Base-by-base conservation (phyloP, 2,329 filamentous ascomycete genomes). In the Paraphaeosphaeria minitans region DNA sequence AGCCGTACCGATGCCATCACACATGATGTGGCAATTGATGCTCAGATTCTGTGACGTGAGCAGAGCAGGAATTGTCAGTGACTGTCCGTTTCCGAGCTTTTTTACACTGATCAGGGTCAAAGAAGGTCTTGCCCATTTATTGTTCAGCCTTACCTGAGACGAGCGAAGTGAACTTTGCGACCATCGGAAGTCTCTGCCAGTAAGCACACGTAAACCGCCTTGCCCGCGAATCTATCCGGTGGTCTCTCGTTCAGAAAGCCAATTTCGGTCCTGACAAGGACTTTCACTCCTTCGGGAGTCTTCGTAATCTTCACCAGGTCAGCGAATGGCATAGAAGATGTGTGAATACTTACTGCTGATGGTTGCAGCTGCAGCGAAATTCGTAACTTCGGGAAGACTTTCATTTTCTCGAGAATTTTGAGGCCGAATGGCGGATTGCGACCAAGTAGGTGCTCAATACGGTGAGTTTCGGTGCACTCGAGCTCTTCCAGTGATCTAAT, bases 381-480 rank as follows among this genome's bases (percentile, higher is more conserved):
- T 33, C 83, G 79, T 58, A 89, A 77, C 62, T 85, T 86, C 0
- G 95, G 95, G 67, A 97, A 98, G 0, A 83, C 81, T 1, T 83
- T 84, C 10, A 95, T 76, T 21, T 82, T 80, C 13, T 87, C 85
- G 14, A 90, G 78, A 43, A 96, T 72, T 43, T 88, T 89, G 46
- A 85, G 83, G 0, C 94, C 95, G 70, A 90, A 97, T 0, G 94
- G 92, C 0, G 93, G 91, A 64, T 96, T 92, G 55, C 89, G 89
- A 62, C 87, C 89, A 48, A 96, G 75, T 24, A 92, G 78, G 49
- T 87, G 84, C 68, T 98, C 94, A 53, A 99, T 91, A 27, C 87
- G 84, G 54, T 87, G 84, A 27, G 89, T 81, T 37, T 94, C 89
- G 14, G 87, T 82, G 7, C 75, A 77, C 16, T 88, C 85, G 13